Percentiles rank a stretch among this genome's conserved stretches.
phyloP scores from a whole-genome alignment of 2,329 filamentous ascomycete genomes.

The Tolypocladium sp. region DNA sequence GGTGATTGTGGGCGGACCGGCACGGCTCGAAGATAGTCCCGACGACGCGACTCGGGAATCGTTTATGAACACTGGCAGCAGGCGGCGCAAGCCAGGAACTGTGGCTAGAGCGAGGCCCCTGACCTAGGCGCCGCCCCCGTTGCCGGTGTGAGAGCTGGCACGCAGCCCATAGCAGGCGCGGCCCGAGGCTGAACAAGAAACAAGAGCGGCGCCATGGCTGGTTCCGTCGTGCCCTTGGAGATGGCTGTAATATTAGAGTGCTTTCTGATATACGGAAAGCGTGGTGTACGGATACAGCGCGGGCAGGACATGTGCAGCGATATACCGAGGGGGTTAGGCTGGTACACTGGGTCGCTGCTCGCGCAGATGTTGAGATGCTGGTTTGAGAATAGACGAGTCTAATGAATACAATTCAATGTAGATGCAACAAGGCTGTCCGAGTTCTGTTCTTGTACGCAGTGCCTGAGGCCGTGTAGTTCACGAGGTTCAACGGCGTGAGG shows the following conservation, averaged over 20 bases:
- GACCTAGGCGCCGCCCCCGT: neutral
- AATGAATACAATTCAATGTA: neutral
- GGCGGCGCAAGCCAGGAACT: slow-evolving; percentile 26
- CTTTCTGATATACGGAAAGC: neutral
- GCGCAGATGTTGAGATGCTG: neutral
- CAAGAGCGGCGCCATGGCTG: neutral
- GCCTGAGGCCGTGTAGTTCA: neutral
- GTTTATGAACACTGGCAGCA: slow-evolving; percentile 24
- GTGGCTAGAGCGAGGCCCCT: slow-evolving; percentile 6
- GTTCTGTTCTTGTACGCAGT: neutral
- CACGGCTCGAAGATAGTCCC: slow-evolving; percentile 45
- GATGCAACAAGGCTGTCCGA: neutral
- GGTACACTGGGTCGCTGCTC: neutral
- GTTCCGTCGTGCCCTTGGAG: neutral
- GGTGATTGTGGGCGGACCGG: slow-evolving; percentile 52
- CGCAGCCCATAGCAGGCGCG: neutral
- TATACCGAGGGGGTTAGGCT: neutral
- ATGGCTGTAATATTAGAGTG: neutral
- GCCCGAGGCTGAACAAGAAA: neutral
- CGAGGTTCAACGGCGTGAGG: neutral
- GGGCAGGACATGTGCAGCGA: neutral
- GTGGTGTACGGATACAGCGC: neutral
- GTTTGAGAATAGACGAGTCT: neutral
- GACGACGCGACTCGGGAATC: slow-evolving; percentile 19
- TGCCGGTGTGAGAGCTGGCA: neutral